Percentiles rank a stretch among this genome's conserved stretches.
Evolutionary conservation across 192 early-diverging fungal species (phyloP).

Genomic region (Phycomyces blakesleeanus): DNA sequence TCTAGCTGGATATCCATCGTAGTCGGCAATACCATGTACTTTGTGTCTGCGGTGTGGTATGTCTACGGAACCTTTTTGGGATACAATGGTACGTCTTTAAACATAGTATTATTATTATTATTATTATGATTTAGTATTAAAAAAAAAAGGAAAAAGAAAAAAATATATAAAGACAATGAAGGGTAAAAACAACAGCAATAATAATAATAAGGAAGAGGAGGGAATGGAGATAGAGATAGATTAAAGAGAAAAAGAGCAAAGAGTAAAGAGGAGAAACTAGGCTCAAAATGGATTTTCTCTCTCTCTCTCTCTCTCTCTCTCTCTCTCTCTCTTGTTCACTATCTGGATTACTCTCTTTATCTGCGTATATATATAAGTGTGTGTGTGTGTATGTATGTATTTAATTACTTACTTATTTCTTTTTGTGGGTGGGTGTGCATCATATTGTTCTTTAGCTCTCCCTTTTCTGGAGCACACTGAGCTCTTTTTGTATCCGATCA

Average conservation of each 20-base stretch:
- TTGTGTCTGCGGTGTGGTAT: slow-evolving; percentile 76
- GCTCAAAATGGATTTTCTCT: neutral
- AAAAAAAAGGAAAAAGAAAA: too few species aligned
- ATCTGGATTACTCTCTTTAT: too few species aligned
- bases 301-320: too few species aligned
- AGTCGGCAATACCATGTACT: slow-evolving; percentile 87
- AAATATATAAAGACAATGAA: neutral
- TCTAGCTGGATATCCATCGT: slow-evolving; percentile 78
- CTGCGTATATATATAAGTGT: too few species aligned
- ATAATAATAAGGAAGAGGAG: too few species aligned
- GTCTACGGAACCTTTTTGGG: slow-evolving; percentile 90
- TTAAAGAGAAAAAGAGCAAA: too few species aligned
- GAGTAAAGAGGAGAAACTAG: neutral
- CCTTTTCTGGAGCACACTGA: slow-evolving; percentile 90
- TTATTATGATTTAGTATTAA: too few species aligned
- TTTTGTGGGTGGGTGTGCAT: too few species aligned
- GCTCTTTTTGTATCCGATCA: slow-evolving; percentile 86
- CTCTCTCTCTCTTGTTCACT: too few species aligned
- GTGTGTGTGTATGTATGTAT: neutral
- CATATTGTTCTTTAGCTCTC: slow-evolving; percentile 76
- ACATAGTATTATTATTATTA: neutral
- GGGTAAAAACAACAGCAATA: too few species aligned
- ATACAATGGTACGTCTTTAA: slow-evolving; percentile 69
- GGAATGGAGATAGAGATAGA: too few species aligned
- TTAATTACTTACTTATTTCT: slow-evolving; percentile 2